These are phyloP conservation scores for Glonium stellatum DNA, from an alignment of 495 filamentous ascomycete genomes.

Conservation along the genomic window DNA sequence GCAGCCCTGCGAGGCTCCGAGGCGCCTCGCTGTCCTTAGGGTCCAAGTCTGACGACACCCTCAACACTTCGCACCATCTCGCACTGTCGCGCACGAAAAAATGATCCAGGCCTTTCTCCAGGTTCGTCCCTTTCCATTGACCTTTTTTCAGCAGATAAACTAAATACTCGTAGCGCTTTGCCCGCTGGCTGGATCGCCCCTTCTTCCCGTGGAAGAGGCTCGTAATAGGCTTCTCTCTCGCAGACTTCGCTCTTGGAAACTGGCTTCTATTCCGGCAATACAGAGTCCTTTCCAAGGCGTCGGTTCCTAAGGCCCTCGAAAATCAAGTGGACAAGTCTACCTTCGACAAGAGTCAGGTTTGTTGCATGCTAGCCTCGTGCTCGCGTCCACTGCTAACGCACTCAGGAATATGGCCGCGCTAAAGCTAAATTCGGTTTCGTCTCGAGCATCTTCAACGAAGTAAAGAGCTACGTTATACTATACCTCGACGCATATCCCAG, in stretches of 20 bases:
- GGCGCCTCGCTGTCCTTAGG: neutral
- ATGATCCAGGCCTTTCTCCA: conserved; percentile 32
- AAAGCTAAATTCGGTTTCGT: conserved; percentile 85
- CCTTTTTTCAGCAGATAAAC: neutral
- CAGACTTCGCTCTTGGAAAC: conserved; percentile 79
- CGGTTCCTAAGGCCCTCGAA: conserved; percentile 74
- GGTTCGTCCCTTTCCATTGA: conserved; percentile 9
- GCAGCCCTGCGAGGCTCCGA: too few species aligned
- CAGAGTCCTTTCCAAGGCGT: conserved; percentile 67
- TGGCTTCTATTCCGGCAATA: conserved; percentile 85
- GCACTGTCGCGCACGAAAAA: neutral
- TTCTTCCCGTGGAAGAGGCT: conserved; percentile 95
- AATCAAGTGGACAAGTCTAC: conserved; percentile 82
- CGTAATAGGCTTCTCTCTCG: conserved; percentile 85
- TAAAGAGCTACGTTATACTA: conserved; percentile 80
- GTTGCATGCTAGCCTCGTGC: conserved; percentile 6
- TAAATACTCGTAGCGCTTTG: conserved; percentile 59
- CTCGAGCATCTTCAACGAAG: conserved; percentile 71
- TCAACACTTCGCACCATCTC: neutral
- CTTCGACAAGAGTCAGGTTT: conserved; percentile 87
- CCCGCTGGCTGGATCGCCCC: conserved; percentile 79
- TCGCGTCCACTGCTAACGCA: conserved; percentile 8
- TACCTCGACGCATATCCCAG: conserved; percentile 84
- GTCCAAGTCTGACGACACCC: conserved; percentile 5
- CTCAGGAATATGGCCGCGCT: conserved; percentile 80